phyloP scores from a whole-genome alignment of 176 grass and related monocot genomes.

The Hordeum vulgare region MorexV3_pseudomolecules_assembly NC_058524.1:424888844-424889343 shows the following conservation, averaged over 20 bases:
- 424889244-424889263: background rate
- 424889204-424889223: slow-evolving; percentile 24
- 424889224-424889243: slow-evolving; percentile 92
- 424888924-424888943: background rate
- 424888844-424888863: too few relatives aligned
- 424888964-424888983: background rate
- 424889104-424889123: too few relatives aligned
- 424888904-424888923: slow-evolving; percentile 42
- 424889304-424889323: background rate
- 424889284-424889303: background rate
- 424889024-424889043: slow-evolving; percentile 65
- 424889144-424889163: background rate
- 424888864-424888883: too few relatives aligned
- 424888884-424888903: slow-evolving; percentile 32
- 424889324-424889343: background rate
- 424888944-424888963: background rate
- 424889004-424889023: slow-evolving; percentile 44
- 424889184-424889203: background rate
- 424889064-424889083: slow-evolving; percentile 88
- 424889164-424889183: slow-evolving; percentile 55
- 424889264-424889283: background rate
- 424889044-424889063: slow-evolving; percentile 56
- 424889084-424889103: slow-evolving; percentile 25
- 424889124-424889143: too few relatives aligned
- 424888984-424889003: slow-evolving; percentile 31